These are phyloP conservation scores for Cyphellophora europaea DNA, from an alignment of 2,329 filamentous ascomycete genomes.

Conservation along the genomic window DNA sequence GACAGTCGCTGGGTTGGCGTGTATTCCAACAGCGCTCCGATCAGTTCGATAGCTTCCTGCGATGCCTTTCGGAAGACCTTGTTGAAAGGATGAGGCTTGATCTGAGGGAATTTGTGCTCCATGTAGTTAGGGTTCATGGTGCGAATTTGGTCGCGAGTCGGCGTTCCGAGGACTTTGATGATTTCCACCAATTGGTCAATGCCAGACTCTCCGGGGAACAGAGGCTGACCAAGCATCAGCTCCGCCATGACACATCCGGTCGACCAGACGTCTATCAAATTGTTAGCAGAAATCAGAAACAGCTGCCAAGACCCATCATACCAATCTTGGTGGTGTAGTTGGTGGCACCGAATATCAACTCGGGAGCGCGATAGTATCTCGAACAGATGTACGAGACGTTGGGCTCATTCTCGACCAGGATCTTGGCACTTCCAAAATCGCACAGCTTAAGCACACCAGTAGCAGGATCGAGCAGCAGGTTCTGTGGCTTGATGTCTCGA, in stretches of 20 bases:
- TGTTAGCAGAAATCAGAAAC: conserved; percentile 8
- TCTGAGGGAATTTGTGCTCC: conserved; percentile 99
- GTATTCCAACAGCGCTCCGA: conserved; percentile 89
- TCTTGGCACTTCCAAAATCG: conserved; percentile 98
- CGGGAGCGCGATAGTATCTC: conserved; percentile 93
- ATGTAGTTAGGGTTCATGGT: conserved; percentile 99
- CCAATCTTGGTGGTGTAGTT: conserved; percentile 99
- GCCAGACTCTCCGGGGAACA: conserved; percentile 96
- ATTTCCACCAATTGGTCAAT: conserved; percentile 99
- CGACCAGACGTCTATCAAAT: conserved; percentile 84
- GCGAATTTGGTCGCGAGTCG: conserved; percentile 93
- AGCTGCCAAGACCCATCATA: conserved; percentile 40
- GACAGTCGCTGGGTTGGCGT: conserved; percentile 91
- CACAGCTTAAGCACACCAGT: conserved; percentile 93
- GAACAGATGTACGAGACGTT: conserved; percentile 99
- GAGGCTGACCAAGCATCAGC: conserved; percentile 93
- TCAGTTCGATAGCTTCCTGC: conserved; percentile 84
- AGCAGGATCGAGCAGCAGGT: conserved; percentile 82
- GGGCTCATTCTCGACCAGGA: conserved; percentile 94
- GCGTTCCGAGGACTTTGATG: conserved; percentile 96
- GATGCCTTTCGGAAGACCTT: conserved; percentile 99
- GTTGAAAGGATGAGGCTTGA: conserved; percentile 98
- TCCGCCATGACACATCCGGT: conserved; percentile 99
- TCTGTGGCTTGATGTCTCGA: conserved; percentile 98
- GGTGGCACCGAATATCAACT: conserved; percentile 96